Evolutionary conservation across 331 rosid species (phyloP).

Genomic region (Dryas integrifolia): DNA sequence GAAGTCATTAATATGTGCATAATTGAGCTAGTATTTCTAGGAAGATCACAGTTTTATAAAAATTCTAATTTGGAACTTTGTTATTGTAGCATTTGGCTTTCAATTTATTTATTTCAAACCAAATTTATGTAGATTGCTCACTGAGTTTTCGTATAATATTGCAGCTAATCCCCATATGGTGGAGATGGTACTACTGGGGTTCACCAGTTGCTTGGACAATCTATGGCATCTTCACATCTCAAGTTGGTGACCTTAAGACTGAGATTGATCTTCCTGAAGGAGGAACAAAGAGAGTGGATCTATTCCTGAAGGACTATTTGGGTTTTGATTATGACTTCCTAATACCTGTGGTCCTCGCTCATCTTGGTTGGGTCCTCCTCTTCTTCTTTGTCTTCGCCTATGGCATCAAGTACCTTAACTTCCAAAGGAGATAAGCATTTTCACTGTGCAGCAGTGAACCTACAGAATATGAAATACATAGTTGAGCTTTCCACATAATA

Average conservation of each 20-base stretch:
- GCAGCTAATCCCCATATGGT: slow-evolving; percentile 23
- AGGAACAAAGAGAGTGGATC: not conserved
- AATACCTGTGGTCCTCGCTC: slow-evolving; percentile 26
- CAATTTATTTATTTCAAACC: not conserved
- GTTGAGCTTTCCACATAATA: not conserved
- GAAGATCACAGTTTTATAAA: not conserved
- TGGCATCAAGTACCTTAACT: slow-evolving; percentile 43
- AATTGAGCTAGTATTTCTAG: too few species aligned
- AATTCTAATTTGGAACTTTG: not conserved
- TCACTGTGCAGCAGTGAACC: not conserved
- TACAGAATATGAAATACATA: too few species aligned
- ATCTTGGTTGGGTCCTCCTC: slow-evolving; percentile 35
- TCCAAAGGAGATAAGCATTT: slow-evolving; percentile 36
- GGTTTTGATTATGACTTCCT: slow-evolving; percentile 31
- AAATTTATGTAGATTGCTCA: not conserved
- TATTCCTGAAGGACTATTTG: slow-evolving; percentile 24
- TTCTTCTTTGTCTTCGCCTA: slow-evolving; percentile 38
- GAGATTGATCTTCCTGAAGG: slow-evolving; percentile 6
- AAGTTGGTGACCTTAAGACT: slow-evolving; percentile 15
- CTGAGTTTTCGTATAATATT: not conserved
- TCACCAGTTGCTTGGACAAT: slow-evolving; percentile 24
- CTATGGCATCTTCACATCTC: slow-evolving; percentile 18
- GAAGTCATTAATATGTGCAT: too few species aligned
- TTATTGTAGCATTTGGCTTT: not conserved
- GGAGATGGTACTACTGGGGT: slow-evolving; percentile 28